Evolutionary conservation across 495 filamentous ascomycete species (phyloP).

Genomic region (Penicillium verhagenii): DNA sequence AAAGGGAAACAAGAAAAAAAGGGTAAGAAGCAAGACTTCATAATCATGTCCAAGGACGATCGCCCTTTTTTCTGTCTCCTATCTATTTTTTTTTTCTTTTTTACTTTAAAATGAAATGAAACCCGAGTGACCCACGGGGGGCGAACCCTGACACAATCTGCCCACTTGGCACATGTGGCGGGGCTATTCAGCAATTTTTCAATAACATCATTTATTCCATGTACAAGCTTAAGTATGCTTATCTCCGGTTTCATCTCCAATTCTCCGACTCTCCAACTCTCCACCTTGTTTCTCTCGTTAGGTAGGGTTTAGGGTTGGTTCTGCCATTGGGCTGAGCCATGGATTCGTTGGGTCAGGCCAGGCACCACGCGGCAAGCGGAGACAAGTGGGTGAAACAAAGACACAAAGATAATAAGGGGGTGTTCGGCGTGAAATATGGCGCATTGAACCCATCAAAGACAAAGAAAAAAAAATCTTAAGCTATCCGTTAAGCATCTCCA

Average conservation of each 20-base stretch:
- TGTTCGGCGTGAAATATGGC: not conserved
- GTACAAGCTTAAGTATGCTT: not conserved
- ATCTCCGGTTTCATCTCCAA: not conserved
- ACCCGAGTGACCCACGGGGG: conserved; percentile 22
- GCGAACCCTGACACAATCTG: conserved; percentile 18
- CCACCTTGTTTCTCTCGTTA: no score
- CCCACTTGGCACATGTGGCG: conserved; percentile 3
- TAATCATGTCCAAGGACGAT: not conserved
- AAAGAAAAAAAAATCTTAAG: not conserved
- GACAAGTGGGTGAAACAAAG: not conserved
- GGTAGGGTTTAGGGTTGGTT: conserved; percentile 28
- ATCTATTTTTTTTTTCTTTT: not conserved
- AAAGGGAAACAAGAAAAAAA: not conserved
- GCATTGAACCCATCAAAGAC: no score
- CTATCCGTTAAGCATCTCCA: conserved; percentile 31
- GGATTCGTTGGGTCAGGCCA: conserved; percentile 17
- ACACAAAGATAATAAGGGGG: not conserved
- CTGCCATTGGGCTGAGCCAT: no score
- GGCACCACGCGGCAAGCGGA: conserved; percentile 14
- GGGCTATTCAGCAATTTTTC: not conserved
- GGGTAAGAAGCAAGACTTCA: not conserved
- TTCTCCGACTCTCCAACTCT: no score
- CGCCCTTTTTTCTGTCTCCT: not conserved
- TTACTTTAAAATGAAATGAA: conserved; percentile 9
- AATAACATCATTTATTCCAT: not conserved